Evolutionary conservation across 768 basidiomycete species (phyloP).

Genomic region (Tulasnella sp.): DNA sequence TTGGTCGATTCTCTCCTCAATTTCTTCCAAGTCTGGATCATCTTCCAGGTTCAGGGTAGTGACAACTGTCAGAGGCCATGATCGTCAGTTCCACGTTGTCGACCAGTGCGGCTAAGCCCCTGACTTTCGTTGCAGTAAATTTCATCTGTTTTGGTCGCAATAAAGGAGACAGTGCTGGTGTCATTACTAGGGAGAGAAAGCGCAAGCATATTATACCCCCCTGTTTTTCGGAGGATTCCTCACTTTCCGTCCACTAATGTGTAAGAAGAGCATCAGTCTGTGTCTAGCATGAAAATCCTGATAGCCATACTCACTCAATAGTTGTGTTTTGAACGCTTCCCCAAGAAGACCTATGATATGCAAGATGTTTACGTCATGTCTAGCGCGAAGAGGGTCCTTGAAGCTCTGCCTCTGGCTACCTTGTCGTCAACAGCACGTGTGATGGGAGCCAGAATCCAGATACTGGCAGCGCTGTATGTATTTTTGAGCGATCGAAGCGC

Average conservation of each 20-base stretch:
- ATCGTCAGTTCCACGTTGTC: background rate
- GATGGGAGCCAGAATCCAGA: slow-evolving; percentile 59
- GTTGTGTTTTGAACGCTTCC: slow-evolving; percentile 50
- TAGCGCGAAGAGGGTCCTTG: no score
- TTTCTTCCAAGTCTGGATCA: slow-evolving; percentile 40
- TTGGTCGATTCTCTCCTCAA: slow-evolving; percentile 36
- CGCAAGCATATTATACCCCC: no score
- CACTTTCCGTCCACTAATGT: slow-evolving; percentile 40
- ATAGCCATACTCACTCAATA: slow-evolving; percentile 38
- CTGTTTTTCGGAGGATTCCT: slow-evolving; percentile 23
- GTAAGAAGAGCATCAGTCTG: background rate
- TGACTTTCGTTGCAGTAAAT: slow-evolving; percentile 24
- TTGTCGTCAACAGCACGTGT: slow-evolving; percentile 54
- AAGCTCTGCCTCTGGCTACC: slow-evolving; percentile 40
- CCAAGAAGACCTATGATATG: slow-evolving; percentile 41
- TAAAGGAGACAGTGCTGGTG: slow-evolving; percentile 48
- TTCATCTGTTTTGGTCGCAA: slow-evolving; percentile 55
- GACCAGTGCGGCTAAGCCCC: background rate
- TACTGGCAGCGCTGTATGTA: slow-evolving; percentile 54
- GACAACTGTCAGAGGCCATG: slow-evolving; percentile 26
- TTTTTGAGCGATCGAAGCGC: slow-evolving; percentile 50
- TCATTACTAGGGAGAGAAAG: slow-evolving; percentile 36
- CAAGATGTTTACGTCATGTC: background rate
- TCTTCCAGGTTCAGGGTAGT: slow-evolving; percentile 39
- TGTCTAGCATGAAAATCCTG: no score